Evolutionary conservation across 2,329 filamentous ascomycete genomes (phyloP), one percentile per base, ranked within the genome.

Genomic region (Botryotinia calthae): DNA sequence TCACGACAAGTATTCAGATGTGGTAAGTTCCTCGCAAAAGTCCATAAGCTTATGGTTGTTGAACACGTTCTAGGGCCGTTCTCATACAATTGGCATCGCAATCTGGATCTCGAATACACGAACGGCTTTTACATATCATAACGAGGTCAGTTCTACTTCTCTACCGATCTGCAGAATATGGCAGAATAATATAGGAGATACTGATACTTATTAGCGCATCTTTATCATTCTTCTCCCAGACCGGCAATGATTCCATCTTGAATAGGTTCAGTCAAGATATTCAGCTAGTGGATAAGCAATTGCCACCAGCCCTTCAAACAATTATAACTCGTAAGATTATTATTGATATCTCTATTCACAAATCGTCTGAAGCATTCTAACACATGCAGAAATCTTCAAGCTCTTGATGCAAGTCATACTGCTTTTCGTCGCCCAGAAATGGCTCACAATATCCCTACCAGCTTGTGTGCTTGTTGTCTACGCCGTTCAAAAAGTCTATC

Each of bases 401-500:
- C 74, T 77, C n/a, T 76, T 87, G 7, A 84, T 84, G 9, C 84
- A 85, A 75, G 82, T 85, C n/a, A 81, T 81, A 12, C 80, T 89
- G 2, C 85, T 89, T 54, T 84, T 83, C 76, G 71, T 84, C 74
- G 75, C 84, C 75, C 74, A 86, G 0, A 82, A 81, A 73, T 87
- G 84, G 70, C 81, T 87, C 0, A 83, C 12, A 25, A 14, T 59
- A 5, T 66, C 48, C 22, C 87, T 89, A 72, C 88, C 88, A 0
- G 79, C 87, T 4, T 76, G 89, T 5, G 75, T 85, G 18, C 79
- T 76, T 0, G 73, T 85, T 0, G 74, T 90, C 0, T 90, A 85
- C 72, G 73, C 82, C 2, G 79, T 90, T 0, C 88, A 90, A 74
- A 86, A 83, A 70, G 84, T 88, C 66, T 91, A 91, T 75, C 82